Evolutionary conservation across 352 stramenopile genomes (phyloP), one percentile per base, ranked within the genome.

Genomic region (Poterioochromonas sp.): DNA sequence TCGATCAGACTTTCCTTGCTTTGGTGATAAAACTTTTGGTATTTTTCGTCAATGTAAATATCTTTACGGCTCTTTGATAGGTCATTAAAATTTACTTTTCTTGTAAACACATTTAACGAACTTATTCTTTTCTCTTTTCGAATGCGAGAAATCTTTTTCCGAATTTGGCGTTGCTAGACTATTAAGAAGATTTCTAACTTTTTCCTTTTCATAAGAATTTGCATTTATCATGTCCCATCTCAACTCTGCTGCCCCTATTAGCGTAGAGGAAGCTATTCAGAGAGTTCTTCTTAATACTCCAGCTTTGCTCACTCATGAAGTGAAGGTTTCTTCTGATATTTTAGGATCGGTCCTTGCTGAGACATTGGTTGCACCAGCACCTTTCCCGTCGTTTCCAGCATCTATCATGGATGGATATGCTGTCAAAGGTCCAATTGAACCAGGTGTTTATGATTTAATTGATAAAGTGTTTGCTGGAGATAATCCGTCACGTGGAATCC

Each of bases 321-420:
- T 68, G 29, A 68, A 32, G 5, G 5, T 68, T 15, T 68, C 58
- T 26, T 26, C 47, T 5, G 8, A 68, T 15, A 39, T n/a, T 22
- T 34, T 51, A 44, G 37, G 74, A 47, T 51, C 78, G 49, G 81
- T 86, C 32, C 80, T 88, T 34, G 84, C 80, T 20, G 18, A 84
- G 34, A 80, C 87, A 76, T 73, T 91, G 11, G n/a, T 60, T 44
- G 80, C 87, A 74, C 73, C 90, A 84, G 89, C 93, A 60, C 88
- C 92, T n/a, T 85, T 98, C 78, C 95, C 95, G 2, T 86, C 91
- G 2, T 97, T 97, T 80, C 90, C 90, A n/a, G 92, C 93, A 39
- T 97, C 91, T 54, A 97, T 98, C 65, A 98, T 98, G 93, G 95
- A 99, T 85, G 95, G 95, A 40, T 99, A 98, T 83, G 94, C 93